Base-by-base conservation (phyloP, 805 yeast genomes). In the Jamesozyma gamospora region DNA sequence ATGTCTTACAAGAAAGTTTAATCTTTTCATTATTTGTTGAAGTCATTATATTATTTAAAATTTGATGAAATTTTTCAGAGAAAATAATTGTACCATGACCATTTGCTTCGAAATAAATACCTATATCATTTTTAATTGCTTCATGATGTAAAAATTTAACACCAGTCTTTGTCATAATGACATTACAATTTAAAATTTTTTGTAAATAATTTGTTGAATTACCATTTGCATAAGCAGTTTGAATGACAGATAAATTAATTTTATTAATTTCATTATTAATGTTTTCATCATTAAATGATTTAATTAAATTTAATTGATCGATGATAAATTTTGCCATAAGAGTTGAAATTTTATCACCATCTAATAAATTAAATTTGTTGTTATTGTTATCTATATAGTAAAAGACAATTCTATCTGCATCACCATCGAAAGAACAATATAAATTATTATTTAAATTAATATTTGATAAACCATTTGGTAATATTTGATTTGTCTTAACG, bases 71-170 rank as follows among this genome's bases (percentile, higher is more conserved):
- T 15, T 29, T 29, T 9, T 29, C 18, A 8, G 35, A 32, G 16
- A 92, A 92, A 16, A 86, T 68, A 6, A 90, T 94, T 0, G 98
- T 92, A 12, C 98, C 98, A 57, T 92, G 98, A n/a, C 98, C 98
- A 58, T 92, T 92, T 39, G 98, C 98, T 66, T 92, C 98, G 52
- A 92, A 92, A 63, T 92, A 92, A 13, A 92, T 79, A 19, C 98
- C 98, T 45, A 90, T 72, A 53, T 87, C 97, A 55, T 74, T 92
- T 32, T 76, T 71, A 43, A 72, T 92, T 37, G 87, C 94, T 43
- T 64, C 72, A 11, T 29, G 17, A 58, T 92, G 98, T 47, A 92
- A 67, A 64, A 92, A 95, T 62, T 92, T 92, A 28, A 92, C 98
- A 30, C 98, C 98, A 2, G 98, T 92, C 32, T 95, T 81, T 0